Conservation (phyloP, 2,329 filamentous ascomycete genomes). For the Nemania diffusa region DNA sequence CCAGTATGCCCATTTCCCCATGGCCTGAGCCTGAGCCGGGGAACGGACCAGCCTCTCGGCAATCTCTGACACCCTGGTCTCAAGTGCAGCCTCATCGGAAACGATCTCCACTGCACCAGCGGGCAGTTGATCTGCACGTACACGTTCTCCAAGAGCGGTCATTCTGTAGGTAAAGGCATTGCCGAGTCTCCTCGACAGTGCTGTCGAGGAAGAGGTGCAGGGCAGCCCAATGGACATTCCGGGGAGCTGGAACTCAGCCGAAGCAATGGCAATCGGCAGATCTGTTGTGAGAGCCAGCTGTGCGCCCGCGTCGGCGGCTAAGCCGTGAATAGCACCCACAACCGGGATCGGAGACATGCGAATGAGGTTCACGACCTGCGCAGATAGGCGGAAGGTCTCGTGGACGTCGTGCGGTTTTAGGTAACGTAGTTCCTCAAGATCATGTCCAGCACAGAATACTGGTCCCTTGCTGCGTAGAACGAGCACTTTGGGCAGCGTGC, state of each 20-base stretch:
- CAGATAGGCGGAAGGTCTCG: slow-evolving; percentile 42
- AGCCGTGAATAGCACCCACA: slow-evolving; percentile 48
- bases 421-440: slow-evolving; percentile 44
- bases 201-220: slow-evolving; percentile 48
- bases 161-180: slow-evolving; percentile 45
- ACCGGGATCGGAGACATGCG: slow-evolving; percentile 48
- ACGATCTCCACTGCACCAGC: slow-evolving; percentile 45
- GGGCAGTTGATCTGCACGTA: slow-evolving; percentile 41
- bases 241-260: slow-evolving; percentile 44
- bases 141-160: slow-evolving; percentile 46
- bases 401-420: slow-evolving; percentile 24
- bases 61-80: slow-evolving; percentile 43
- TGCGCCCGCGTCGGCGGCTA: slow-evolving; percentile 49
- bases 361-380: slow-evolving; percentile 49
- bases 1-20: slow-evolving; percentile 53
- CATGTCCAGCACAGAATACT: slow-evolving; percentile 50
- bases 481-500: slow-evolving; percentile 46
- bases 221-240: slow-evolving; percentile 48
- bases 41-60: slow-evolving; percentile 39
- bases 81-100: slow-evolving; percentile 38
- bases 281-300: slow-evolving; percentile 51
- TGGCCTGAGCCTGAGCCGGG: slow-evolving; percentile 47
- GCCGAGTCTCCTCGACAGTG: slow-evolving; percentile 43
- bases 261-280: slow-evolving; percentile 43
- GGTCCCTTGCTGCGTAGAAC: slow-evolving; percentile 47